Evolutionary conservation across 2,329 filamentous ascomycete species (phyloP).

Genomic region (Aspergillus unguis): DNA sequence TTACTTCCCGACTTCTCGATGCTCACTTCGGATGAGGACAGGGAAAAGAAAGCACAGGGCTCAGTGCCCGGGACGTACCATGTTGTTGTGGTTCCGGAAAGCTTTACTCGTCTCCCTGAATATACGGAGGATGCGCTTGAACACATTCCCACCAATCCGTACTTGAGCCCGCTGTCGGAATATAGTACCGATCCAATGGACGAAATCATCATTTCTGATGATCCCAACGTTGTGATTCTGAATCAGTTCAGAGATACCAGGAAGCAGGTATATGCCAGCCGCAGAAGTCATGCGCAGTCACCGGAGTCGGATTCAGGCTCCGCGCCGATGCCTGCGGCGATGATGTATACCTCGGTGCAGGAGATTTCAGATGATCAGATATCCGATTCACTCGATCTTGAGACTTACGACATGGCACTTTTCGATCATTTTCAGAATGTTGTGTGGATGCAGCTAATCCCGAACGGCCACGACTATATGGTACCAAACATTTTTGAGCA

Average conservation of each 20-base stretch:
- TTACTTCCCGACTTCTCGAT: conserved; percentile 53
- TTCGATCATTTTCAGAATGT: conserved; percentile 41
- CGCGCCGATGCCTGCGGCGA: conserved; percentile 25
- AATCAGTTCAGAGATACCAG: conserved; percentile 49
- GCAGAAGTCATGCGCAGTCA: conserved; percentile 31
- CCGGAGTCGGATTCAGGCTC: conserved; percentile 33
- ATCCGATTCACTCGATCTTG: conserved; percentile 16
- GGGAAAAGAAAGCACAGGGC: conserved; percentile 54
- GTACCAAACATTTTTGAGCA: conserved; percentile 45
- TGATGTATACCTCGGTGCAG: conserved; percentile 23
- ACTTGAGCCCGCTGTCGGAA: conserved; percentile 27
- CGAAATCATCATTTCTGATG: conserved; percentile 24
- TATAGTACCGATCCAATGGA: conserved; percentile 27
- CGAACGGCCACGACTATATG: conserved; percentile 25
- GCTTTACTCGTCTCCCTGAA: conserved; percentile 52
- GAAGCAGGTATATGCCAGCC: conserved; percentile 31
- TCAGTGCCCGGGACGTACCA: conserved; percentile 54
- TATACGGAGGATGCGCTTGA: conserved; percentile 41
- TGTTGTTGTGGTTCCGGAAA: conserved; percentile 54
- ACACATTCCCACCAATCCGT: not conserved
- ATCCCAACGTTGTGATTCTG: conserved; percentile 51
- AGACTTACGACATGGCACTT: conserved; percentile 32
- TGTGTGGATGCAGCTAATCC: conserved; percentile 42
- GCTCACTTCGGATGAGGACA: conserved; percentile 56
- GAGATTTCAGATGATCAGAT: conserved; percentile 19